These are phyloP conservation scores for Brassica hybrid DNA, from an alignment of 441 rosid species.

Conservation along the genomic window DNA sequence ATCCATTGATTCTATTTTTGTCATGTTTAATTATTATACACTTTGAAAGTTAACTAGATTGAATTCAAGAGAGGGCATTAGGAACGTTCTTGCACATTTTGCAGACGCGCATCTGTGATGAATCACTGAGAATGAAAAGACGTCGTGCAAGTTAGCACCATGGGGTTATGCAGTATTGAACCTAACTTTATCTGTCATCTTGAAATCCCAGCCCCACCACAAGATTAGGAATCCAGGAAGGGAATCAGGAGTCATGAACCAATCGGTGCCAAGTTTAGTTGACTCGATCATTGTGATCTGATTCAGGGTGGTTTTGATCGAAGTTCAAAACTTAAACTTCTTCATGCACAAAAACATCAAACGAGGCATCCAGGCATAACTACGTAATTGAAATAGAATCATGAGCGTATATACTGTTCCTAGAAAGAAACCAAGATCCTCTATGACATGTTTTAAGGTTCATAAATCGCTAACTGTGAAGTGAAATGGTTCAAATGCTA, in stretches of 20 bases:
- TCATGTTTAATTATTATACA: neutral
- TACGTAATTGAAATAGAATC: neutral
- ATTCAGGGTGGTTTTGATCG: neutral
- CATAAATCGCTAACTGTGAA: neutral
- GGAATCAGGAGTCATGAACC: neutral
- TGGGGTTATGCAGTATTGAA: slow-evolving; percentile 86
- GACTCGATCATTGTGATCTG: neutral
- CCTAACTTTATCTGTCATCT: slow-evolving; percentile 53
- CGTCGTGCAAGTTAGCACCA: slow-evolving; percentile 86
- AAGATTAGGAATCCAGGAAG: neutral
- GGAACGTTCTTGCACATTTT: slow-evolving; percentile 24
- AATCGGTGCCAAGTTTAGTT: neutral
- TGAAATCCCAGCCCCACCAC: neutral
- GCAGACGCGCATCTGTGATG: slow-evolving; percentile 59
- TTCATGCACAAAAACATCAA: no score
- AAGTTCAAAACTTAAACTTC: neutral
- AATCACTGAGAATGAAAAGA: slow-evolving; percentile 59
- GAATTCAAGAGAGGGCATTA: neutral
- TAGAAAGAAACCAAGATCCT: neutral
- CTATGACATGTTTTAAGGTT: neutral
- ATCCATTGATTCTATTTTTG: slow-evolving; percentile 9
- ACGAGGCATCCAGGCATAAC: neutral
- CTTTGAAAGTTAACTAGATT: neutral
- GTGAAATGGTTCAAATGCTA: neutral
- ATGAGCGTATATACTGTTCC: neutral